Evolutionary conservation across 257 asterid species (phyloP), one percentile per base, ranked within the genome.

Genomic region (Fraxinus excelsior): DNA sequence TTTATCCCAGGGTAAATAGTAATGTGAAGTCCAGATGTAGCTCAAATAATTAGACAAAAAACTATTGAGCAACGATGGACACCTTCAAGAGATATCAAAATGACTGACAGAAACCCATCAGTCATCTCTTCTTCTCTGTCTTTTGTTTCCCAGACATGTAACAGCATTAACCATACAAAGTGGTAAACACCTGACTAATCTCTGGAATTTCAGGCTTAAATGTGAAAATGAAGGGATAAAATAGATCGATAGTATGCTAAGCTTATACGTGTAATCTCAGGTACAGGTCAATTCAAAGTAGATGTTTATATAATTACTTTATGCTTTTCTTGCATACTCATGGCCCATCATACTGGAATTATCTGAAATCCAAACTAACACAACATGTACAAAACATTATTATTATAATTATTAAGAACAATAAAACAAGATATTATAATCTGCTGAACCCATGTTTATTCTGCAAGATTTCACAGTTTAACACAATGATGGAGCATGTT

Each of bases 91-190:
- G 90, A 82, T 76, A 79, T 51, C 58, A 75, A 51, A 71, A 76
- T 74, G 75, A 79, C 62, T 23, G 77, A 89, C 67, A 75, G 79
- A 80, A 85, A 77, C 84, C 78, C 86, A 70, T 68, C 81, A 2
- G 40, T 23, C 76, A 70, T 60, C 62, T 23, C 11, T 10, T 70
- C 80, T 82, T 80, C 76, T 66, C 87, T 71, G 76, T 83, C 81
- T 66, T 85, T n/a, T 5, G 2, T 85, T 72, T 86, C 35, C 91
- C 87, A 84, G 88, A 79, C 80, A 70, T 84, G 88, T 86, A 84
- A 84, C 84, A 85, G 84, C 70, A 74, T 80, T 78, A 78, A 76
- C 82, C 78, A 85, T 56, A n/a, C 70, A 53, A 44, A 71, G 28
- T 31, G 64, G 71, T 76, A 77, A 84, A 58, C 83, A 84, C 82